Conservation (phyloP, 2,329 filamentous ascomycete species). For the Thelonectria olida region DNA sequence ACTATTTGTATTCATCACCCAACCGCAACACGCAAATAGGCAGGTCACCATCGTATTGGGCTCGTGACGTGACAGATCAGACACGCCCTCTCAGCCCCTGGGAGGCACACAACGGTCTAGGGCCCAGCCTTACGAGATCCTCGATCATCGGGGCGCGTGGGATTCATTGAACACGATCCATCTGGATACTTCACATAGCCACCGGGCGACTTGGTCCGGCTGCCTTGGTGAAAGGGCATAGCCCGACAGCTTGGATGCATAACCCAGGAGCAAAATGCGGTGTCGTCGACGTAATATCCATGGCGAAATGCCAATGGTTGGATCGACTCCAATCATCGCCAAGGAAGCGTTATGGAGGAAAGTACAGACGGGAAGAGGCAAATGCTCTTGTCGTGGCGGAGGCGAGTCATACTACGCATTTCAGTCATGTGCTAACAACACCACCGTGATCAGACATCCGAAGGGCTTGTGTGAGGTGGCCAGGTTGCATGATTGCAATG, state of each 20-base stretch:
- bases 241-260: neutral
- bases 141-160: constrained; percentile 16
- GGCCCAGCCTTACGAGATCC: constrained; percentile 18
- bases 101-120: neutral
- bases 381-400: neutral
- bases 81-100: neutral
- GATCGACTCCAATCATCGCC: neutral
- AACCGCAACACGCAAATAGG: neutral
- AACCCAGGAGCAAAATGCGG: neutral
- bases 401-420: constrained; percentile 12
- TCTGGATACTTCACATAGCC: constrained; percentile 7
- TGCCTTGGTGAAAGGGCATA: neutral
- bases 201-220: neutral
- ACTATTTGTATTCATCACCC: neutral
- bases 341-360: neutral
- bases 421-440: constrained; percentile 7
- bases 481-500: neutral
- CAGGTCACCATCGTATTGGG: neutral
- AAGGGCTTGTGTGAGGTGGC: neutral
- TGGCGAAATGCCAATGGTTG: neutral
- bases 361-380: neutral
- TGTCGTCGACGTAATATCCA: neutral
- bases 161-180: constrained; percentile 7
- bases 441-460: neutral
- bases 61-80: neutral